Conservation (phyloP, 73 alveolate genomes). For the Tetrahymena malaccensis region DNA sequence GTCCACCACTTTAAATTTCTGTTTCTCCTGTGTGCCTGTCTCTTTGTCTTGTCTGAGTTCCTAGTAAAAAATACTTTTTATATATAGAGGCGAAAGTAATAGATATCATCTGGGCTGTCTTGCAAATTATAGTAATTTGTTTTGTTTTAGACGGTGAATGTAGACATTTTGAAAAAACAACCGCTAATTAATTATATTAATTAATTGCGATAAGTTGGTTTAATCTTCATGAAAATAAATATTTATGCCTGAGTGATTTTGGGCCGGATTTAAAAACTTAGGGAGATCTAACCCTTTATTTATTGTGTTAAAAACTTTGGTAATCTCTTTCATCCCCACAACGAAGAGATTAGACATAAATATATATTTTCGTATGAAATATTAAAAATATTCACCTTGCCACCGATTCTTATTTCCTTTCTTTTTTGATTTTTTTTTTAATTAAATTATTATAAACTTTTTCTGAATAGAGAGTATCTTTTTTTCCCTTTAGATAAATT, state of each 20-base stretch:
- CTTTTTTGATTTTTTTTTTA: neutral
- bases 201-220: neutral
- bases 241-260: neutral
- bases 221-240: neutral
- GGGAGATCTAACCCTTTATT: neutral
- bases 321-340: neutral
- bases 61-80: neutral
- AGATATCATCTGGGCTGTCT: conserved; percentile 1
- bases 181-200: neutral
- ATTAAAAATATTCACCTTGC: neutral
- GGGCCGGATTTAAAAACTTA: neutral
- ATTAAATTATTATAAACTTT: neutral
- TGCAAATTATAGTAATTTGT: neutral
- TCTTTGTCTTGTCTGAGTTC: neutral
- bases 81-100: neutral
- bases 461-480: neutral
- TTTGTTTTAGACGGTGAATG: neutral
- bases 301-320: neutral
- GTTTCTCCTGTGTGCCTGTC: neutral
- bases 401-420: neutral
- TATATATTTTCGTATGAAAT: neutral
- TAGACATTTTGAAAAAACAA: neutral
- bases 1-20: neutral
- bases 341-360: neutral
- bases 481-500: neutral